Conservation (phyloP, 2,329 filamentous ascomycete genomes). For the Nothophoma quercina region DNA sequence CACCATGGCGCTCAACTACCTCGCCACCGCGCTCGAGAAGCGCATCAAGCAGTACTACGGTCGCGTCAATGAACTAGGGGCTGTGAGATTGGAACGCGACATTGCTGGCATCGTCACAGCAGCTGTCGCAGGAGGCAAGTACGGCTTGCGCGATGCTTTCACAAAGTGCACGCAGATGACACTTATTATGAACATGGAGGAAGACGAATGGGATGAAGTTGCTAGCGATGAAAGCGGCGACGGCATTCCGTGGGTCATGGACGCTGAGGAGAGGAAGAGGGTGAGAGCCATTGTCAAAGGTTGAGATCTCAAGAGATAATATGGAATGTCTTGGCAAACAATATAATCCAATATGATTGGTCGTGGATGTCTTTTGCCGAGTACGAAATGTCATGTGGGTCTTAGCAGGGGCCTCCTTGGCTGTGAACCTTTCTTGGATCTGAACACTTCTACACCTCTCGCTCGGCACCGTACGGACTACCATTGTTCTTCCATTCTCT, state of each 20-base stretch:
- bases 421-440: not conserved
- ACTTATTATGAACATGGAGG: slow-evolving; percentile 91
- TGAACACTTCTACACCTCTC: no score
- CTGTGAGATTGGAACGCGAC: slow-evolving; percentile 84
- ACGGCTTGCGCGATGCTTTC: slow-evolving; percentile 80
- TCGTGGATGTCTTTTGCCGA: not conserved
- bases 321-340: slow-evolving; percentile 25
- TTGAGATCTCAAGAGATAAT: not conserved
- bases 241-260: slow-evolving; percentile 75
- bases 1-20: slow-evolving; percentile 74
- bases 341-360: slow-evolving; percentile 22
- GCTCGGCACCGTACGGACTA: no score
- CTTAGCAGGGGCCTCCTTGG: not conserved
- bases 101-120: slow-evolving; percentile 74
- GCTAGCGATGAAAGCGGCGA: slow-evolving; percentile 56
- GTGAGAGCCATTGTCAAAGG: slow-evolving; percentile 72
- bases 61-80: slow-evolving; percentile 80
- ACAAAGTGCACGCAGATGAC: slow-evolving; percentile 79
- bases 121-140: slow-evolving; percentile 72
- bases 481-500: no score
- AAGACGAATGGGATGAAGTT: slow-evolving; percentile 91
- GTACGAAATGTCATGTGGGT: not conserved
- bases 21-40: slow-evolving; percentile 84
- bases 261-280: slow-evolving; percentile 74
- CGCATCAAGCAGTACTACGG: slow-evolving; percentile 82